Conservation (phyloP, 139 green algal species). For the Chlamydomonas sp. region DNA sequence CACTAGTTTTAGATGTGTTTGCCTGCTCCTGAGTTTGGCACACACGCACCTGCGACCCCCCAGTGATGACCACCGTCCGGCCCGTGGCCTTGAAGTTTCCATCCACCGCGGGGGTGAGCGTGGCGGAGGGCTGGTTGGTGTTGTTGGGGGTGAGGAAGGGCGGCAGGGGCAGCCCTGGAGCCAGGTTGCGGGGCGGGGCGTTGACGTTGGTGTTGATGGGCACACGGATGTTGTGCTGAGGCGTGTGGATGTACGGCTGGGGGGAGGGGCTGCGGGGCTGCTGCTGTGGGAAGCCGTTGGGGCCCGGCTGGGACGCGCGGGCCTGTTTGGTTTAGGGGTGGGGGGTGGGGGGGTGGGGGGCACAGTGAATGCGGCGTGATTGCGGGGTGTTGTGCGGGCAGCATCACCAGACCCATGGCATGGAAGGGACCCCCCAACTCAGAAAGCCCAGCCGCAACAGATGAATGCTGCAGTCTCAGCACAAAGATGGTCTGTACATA, state of each 20-base stretch:
- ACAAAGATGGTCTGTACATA: too few species aligned
- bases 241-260: not conserved
- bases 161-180: not conserved
- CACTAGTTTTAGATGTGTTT: not conserved
- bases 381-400: too few species aligned
- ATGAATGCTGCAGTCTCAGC: too few species aligned
- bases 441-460: too few species aligned
- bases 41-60: slow-evolving; percentile 50
- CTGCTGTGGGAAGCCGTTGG: not conserved
- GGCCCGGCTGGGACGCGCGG: too few species aligned
- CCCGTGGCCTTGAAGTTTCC: slow-evolving; percentile 54
- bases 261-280: not conserved
- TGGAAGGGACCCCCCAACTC: too few species aligned
- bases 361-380: too few species aligned
- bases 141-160: not conserved
- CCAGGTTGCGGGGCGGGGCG: not conserved
- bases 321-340: too few species aligned
- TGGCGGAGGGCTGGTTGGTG: not conserved
- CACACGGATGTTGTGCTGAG: slow-evolving; percentile 1
- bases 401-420: too few species aligned
- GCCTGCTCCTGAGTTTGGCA: not conserved
- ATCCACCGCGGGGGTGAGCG: slow-evolving; percentile 13
- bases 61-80: slow-evolving; percentile 63
- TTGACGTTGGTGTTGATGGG: slow-evolving; percentile 39
- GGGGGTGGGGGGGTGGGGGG: too few species aligned